Evolutionary conservation across 2,329 filamentous ascomycete species (phyloP), one percentile per base, ranked within the genome.

Genomic region (Neurospora crassa): DNA sequence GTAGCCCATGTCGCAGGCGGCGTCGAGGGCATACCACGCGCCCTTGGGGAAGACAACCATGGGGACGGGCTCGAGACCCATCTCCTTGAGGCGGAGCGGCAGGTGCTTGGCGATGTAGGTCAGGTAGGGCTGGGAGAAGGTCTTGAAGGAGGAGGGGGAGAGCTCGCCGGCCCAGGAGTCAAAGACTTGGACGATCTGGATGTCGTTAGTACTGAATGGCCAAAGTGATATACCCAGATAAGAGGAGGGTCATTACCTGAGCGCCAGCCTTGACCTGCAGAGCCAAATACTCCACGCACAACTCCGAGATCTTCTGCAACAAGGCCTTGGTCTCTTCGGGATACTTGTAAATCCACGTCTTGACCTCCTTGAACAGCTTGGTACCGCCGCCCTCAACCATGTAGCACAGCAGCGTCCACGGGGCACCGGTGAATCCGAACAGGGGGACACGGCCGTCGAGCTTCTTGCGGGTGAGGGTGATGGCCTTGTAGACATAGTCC

Each of bases 1-100:
- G 84, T 98, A 99, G 53, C 94, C 94, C 18, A 94, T 88, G 78
- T 94, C 85, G 83, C 94, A 97, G 24, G 96, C 88, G 41, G 92
- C 90, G 76, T 97, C 92, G 68, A 99, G 86, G 4, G 94, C 93
- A 81, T 97, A 96, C 92, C 96, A 98, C 12, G 96, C 95, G 12
- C 96, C 96, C 84, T 99, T 99, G 43, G 96, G 94, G 81, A 99
- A 99, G 34, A 98, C 94, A 5, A 94, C 96, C 94, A 98, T 97
- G 3, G 96, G 96, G 3, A 99, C 95, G 12, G 84, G 86, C 71
- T 94, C 92, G 69, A 95, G 82, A 0, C 90, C 90, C 78, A 96
- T 85, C 79, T 92, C 91, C 76, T 87, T 84, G 71, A 98, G 83
- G 73, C 89, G 90, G 76, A 84, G 85, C 1, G 95, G 95, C 3